Base-by-base conservation (phyloP, 441 rosid species). In the Pelargonium australe region DNA sequence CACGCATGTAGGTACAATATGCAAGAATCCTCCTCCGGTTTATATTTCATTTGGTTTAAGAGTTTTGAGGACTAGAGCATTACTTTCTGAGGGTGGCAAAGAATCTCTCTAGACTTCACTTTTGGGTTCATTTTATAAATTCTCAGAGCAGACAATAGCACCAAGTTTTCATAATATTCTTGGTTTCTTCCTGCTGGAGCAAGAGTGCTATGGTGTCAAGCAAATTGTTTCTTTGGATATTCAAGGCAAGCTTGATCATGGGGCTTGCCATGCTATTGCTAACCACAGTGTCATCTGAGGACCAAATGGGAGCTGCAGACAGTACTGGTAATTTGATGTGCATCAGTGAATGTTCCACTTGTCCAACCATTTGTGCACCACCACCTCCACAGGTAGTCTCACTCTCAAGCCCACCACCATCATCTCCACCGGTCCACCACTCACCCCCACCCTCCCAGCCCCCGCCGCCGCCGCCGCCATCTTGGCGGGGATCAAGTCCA, bases 321-420 rank as follows among this genome's bases (percentile, higher is more conserved):
- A 25, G 31, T 25, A n/a, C 78, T n/a, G 81, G 83, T 34, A 34
- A 34, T 65, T 8, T 80, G 49, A 44, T 86, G 1, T 85, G 91
- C 76, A 79, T 86, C 70, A 85, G 89, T 49, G 57, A 49, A 49
- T 49, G 57, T 49, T n/a, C 17, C n/a, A 49, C 57, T 49, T 49
- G 57, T 49, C 57, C 57, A 12, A 49, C 57, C 13, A 49, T 49
- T 14, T 49, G 57, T 49, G 57, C 57, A 49, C 57, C 57, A n/a
- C 57, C 57, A 13, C 57, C 57, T 49, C 57, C 57, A 49, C 57
- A 49, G 6, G 14, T 49, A 49, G 6, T 49, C 57, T 49, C 57
- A 49, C 14, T 49, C 57, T 49, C 57, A 49, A 49, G 14, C 57
- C 57, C 57, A 13, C 57, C 57, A 49, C 16, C 57, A 49, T 16